Evolutionary conservation across 495 filamentous ascomycete genomes (phyloP).

Genomic region (Wilcoxina mikolae): DNA sequence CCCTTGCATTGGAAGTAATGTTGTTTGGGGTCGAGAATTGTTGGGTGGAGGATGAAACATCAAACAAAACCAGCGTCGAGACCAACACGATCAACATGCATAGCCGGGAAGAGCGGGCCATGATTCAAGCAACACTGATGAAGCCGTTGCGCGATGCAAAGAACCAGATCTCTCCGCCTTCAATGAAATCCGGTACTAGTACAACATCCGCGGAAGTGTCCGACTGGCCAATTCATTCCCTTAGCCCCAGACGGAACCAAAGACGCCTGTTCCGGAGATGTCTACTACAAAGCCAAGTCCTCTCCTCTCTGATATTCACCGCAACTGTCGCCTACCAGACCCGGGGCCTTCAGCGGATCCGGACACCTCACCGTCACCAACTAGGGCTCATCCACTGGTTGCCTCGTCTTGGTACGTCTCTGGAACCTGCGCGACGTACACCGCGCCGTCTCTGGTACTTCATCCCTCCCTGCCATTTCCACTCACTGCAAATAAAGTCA

Average conservation of each 20-base stretch:
- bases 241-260: slow-evolving; percentile 45
- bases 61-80: too few relatives aligned
- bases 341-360: slow-evolving; percentile 37
- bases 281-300: slow-evolving; percentile 54
- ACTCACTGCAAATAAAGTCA: too few relatives aligned
- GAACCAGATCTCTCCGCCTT: too few relatives aligned
- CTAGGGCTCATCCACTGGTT: slow-evolving; percentile 36
- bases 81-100: too few relatives aligned
- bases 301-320: slow-evolving; percentile 13
- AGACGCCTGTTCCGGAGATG: slow-evolving; percentile 48
- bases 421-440: slow-evolving; percentile 51
- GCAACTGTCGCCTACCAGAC: slow-evolving; percentile 32
- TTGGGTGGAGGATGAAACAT: too few relatives aligned
- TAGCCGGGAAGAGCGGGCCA: too few relatives aligned
- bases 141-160: too few relatives aligned
- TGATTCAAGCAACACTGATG: too few relatives aligned
- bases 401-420: slow-evolving; percentile 51
- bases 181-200: slow-evolving; percentile 76
- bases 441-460: slow-evolving; percentile 30
- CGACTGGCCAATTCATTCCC: slow-evolving; percentile 59
- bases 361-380: slow-evolving; percentile 43
- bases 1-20: too few relatives aligned
- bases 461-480: too few relatives aligned
- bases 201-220: slow-evolving; percentile 65
- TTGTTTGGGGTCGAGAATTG: too few relatives aligned